phyloP scores from a whole-genome alignment of 1,139 yeast species.

The Wickerhamiella infanticola region DNA sequence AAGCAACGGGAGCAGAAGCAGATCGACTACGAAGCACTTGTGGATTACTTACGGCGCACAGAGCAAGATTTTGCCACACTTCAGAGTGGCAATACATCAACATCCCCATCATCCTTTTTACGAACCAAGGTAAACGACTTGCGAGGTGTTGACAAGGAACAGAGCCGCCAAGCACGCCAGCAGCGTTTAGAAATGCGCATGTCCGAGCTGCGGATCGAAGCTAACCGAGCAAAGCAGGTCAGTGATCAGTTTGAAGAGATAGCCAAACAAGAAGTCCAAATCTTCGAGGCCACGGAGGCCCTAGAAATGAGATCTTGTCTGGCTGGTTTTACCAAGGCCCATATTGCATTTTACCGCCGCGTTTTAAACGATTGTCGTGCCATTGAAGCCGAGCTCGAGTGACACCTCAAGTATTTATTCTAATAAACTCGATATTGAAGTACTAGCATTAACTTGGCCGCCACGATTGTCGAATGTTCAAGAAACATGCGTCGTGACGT shows the following conservation, averaged over 20 bases:
- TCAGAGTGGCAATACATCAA: slow-evolving; percentile 42
- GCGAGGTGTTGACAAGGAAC: slow-evolving; percentile 45
- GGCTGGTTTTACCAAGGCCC: slow-evolving; percentile 55
- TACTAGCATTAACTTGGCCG: no score
- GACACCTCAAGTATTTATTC: background rate
- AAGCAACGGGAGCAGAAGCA: slow-evolving; percentile 84
- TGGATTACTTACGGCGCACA: slow-evolving; percentile 61
- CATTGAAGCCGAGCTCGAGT: slow-evolving; percentile 8
- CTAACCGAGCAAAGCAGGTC: slow-evolving; percentile 51
- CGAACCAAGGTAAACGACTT: slow-evolving; percentile 43
- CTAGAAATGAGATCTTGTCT: slow-evolving; percentile 60
- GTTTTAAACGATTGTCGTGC: slow-evolving; percentile 57
- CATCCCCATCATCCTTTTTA: slow-evolving; percentile 37
- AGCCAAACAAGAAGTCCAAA: slow-evolving; percentile 54
- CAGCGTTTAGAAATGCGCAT: slow-evolving; percentile 42
- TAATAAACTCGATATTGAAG: background rate
- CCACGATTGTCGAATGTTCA: no score
- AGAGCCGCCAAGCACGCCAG: slow-evolving; percentile 37
- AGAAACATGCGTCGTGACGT: no score
- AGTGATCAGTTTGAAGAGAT: slow-evolving; percentile 56
- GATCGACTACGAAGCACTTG: slow-evolving; percentile 74
- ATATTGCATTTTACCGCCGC: slow-evolving; percentile 60
- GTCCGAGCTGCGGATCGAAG: slow-evolving; percentile 38
- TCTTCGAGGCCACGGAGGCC: slow-evolving; percentile 70
- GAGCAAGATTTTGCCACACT: slow-evolving; percentile 47